Conservation (phyloP, 2,329 filamentous ascomycete genomes). For the Exophiala aquamarina region DNA sequence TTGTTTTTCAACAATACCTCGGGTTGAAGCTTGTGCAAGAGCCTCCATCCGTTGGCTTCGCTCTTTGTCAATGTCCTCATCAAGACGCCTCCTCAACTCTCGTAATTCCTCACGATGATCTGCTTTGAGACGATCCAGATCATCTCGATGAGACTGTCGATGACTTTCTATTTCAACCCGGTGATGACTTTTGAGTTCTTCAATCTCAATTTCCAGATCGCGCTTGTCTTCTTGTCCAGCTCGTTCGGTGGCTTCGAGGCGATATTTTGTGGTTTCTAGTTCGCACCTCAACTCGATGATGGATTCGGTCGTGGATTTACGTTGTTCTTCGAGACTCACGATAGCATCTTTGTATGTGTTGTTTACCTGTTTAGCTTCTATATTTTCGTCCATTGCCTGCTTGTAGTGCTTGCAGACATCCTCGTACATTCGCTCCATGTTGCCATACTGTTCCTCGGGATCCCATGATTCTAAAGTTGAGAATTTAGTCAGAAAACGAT, state of each 20-base stretch:
- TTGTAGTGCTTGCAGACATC: slow-evolving; percentile 72
- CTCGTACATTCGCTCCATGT: slow-evolving; percentile 73
- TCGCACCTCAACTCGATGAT: slow-evolving; percentile 65
- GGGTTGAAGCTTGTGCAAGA: slow-evolving; percentile 62
- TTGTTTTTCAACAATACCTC: slow-evolving; percentile 49
- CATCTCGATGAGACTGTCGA: slow-evolving; percentile 46
- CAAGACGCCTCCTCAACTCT: slow-evolving; percentile 61
- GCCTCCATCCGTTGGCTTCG: slow-evolving; percentile 59
- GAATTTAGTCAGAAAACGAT: slow-evolving; percentile 65
- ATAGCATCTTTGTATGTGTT: slow-evolving; percentile 71
- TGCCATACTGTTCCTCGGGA: slow-evolving; percentile 71
- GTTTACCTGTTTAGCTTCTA: slow-evolving; percentile 70
- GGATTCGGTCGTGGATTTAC: slow-evolving; percentile 49
- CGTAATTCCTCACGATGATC: slow-evolving; percentile 69
- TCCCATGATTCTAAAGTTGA: slow-evolving; percentile 81
- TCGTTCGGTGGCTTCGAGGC: slow-evolving; percentile 48
- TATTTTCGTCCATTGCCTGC: slow-evolving; percentile 66
- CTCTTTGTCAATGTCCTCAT: slow-evolving; percentile 68
- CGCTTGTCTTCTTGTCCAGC: slow-evolving; percentile 54
- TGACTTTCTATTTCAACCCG: slow-evolving; percentile 44
- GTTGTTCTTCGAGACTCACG: slow-evolving; percentile 56
- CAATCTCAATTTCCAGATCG: slow-evolving; percentile 52
- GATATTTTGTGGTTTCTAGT: slow-evolving; percentile 61
- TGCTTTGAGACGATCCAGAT: slow-evolving; percentile 59
- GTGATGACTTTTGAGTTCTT: slow-evolving; percentile 54